Evolutionary conservation across 2,329 filamentous ascomycete genomes (phyloP), one percentile per base, ranked within the genome.

Genomic region (Ascomycota sp.): DNA sequence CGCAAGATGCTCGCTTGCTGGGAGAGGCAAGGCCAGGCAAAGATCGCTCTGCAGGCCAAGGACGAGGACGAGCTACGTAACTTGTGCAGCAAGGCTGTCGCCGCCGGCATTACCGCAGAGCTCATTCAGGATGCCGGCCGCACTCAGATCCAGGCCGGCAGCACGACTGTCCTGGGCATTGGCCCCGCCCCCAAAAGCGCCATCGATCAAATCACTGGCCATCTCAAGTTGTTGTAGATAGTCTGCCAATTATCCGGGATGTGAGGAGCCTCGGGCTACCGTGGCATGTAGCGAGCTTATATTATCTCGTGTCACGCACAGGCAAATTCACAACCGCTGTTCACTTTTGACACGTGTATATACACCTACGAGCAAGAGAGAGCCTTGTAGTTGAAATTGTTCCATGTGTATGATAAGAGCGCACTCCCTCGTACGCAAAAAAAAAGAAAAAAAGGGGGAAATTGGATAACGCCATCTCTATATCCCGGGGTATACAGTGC

Each of bases 121-220:
- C 73, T 93, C 31, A 86, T 98, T 40, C 75, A 80, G 44, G 89
- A 98, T 55, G 89, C 89, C n/a, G 89, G 89, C 10, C 69, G 89
- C 36, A 98, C 89, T 27, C 89, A 98, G 66, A 95, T 98, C 52
- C 85, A 83, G 30, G 74, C 78, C 26, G 86, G 89, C 12, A 94
- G 83, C 51, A 67, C 81, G 50, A 98, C 89, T 1, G 89, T 98
- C 25, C 59, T 98, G 30, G 89, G 89, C 1, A 72, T 86, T 31
- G 74, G 74, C 0, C 74, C 74, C 3, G 86, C 76, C 19, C 86
- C 86, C 0, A 85, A 77, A 61, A 85, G 79, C 43, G 59, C 85
- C 33, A 74, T 98, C 29, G 82, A 98, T 50, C 59, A 75, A 51
- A 72, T 98, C 36, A 93, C 85, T 5, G 81, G 82, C 2, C 63